Conservation (phyloP, 2,329 filamentous ascomycete species). For the Ophiostoma sp. region DNA sequence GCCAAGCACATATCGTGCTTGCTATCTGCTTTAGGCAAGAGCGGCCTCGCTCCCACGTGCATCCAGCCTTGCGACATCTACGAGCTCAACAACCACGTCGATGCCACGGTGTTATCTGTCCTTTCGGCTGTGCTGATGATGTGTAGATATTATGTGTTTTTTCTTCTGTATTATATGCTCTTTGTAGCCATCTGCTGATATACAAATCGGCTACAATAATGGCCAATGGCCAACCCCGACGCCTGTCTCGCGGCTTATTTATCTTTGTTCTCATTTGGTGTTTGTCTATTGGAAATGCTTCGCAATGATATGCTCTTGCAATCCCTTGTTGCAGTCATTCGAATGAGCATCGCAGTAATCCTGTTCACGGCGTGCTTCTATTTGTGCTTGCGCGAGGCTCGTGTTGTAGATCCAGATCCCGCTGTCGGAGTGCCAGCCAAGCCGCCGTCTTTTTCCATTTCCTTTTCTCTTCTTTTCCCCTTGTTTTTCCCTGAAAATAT, state of each 20-base stretch:
- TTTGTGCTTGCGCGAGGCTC: neutral
- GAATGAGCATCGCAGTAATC: conserved; percentile 4
- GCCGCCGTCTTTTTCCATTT: neutral
- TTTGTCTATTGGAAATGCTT: neutral
- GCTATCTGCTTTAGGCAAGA: conserved; percentile 10
- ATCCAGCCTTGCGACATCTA: neutral
- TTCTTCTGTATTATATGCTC: neutral
- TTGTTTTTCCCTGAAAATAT: neutral
- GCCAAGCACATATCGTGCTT: conserved; percentile 3
- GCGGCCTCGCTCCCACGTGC: neutral
- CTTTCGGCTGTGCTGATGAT: neutral
- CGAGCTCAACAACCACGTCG: neutral
- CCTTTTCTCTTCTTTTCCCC: neutral
- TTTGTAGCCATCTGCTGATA: neutral
- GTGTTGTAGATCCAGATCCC: neutral
- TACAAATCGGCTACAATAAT: neutral
- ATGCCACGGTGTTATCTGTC: neutral
- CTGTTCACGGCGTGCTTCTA: neutral
- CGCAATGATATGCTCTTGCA: neutral
- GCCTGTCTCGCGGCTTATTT: neutral
- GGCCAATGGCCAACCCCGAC: neutral
- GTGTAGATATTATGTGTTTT: neutral
- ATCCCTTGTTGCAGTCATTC: neutral
- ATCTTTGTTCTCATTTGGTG: neutral
- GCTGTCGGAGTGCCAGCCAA: conserved; percentile 3